Percentiles rank a stretch among this genome's conserved stretches.
These are phyloP conservation scores for Myriangium duriaei DNA, from an alignment of 2,329 filamentous ascomycete genomes.

Conservation along the genomic window DNA sequence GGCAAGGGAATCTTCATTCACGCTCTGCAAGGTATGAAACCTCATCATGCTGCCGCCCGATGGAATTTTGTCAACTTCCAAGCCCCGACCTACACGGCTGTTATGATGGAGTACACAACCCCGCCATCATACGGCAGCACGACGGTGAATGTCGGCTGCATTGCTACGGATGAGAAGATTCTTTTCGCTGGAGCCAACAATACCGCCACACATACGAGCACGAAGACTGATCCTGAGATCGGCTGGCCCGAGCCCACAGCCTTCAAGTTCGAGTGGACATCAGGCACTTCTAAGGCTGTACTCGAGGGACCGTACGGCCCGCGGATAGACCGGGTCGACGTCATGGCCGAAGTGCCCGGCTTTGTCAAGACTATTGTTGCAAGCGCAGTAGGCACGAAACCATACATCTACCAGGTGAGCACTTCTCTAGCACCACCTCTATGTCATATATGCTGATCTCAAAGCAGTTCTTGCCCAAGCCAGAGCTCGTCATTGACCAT, in stretches of 20 bases:
- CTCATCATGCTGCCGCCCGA: slow-evolving; percentile 76
- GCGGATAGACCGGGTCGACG: slow-evolving; percentile 71
- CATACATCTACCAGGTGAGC: slow-evolving; percentile 90
- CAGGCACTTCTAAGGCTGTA: slow-evolving; percentile 58
- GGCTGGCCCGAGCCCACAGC: slow-evolving; percentile 80
- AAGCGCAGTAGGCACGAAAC: slow-evolving; percentile 78
- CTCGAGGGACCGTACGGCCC: slow-evolving; percentile 57
- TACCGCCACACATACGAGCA: slow-evolving; percentile 55
- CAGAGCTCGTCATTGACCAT: slow-evolving; percentile 71
- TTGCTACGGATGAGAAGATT: slow-evolving; percentile 71
- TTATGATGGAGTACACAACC: slow-evolving; percentile 94
- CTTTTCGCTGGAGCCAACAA: slow-evolving; percentile 56
- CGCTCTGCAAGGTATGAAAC: slow-evolving; percentile 96
- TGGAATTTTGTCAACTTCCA: slow-evolving; percentile 97
- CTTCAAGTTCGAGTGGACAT: slow-evolving; percentile 69
- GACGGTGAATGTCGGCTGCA: slow-evolving; percentile 66
- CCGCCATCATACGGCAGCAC: slow-evolving; percentile 86
- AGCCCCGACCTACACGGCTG: slow-evolving; percentile 68
- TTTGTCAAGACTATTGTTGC: slow-evolving; percentile 93
- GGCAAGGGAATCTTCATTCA: slow-evolving; percentile 70
- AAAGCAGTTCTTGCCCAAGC: slow-evolving; percentile 56
- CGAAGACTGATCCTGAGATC: slow-evolving; percentile 60
- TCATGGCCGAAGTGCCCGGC: slow-evolving; percentile 91
- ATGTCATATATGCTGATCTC: slow-evolving; percentile 12
- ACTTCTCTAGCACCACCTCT: too few relatives aligned